Conservation (phyloP, 345 rosid genomes). For the Excoecaria cochinchinensis region DNA sequence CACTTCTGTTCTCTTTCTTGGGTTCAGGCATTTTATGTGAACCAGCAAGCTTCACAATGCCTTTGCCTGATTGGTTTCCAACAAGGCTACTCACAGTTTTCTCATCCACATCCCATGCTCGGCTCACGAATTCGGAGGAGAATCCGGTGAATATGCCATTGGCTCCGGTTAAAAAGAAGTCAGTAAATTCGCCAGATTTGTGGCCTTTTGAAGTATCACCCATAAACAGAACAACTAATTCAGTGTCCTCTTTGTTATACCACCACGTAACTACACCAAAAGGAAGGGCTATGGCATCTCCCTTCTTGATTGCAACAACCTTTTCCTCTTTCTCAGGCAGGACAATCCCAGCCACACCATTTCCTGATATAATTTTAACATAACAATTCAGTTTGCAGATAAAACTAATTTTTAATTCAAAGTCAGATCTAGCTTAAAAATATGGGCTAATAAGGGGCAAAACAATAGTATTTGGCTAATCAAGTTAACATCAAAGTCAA, state of each 20-base stretch:
- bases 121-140: conserved; percentile 64
- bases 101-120: conserved; percentile 71
- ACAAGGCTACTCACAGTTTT: conserved; percentile 48
- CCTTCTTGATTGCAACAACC: conserved; percentile 70
- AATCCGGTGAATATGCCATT: conserved; percentile 81
- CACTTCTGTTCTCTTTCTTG: conserved; percentile 48
- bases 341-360: conserved; percentile 79
- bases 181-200: conserved; percentile 74
- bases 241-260: conserved; percentile 77
- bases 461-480: neutral
- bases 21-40: conserved; percentile 61
- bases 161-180: conserved; percentile 71
- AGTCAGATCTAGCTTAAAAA: neutral
- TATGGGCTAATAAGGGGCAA: neutral
- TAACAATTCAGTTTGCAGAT: neutral
- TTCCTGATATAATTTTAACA: conserved; percentile 35
- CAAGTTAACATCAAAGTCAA: neutral
- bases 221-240: conserved; percentile 66
- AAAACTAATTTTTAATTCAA: neutral
- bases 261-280: conserved; percentile 95
- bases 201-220: conserved; percentile 83
- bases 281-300: conserved; percentile 87
- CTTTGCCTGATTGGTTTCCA: conserved; percentile 45
- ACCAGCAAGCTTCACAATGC: conserved; percentile 64
- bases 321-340: conserved; percentile 90